These are phyloP conservation scores for Keithomyces neogunnii DNA, from an alignment of 2,329 filamentous ascomycete species.

Conservation along the genomic window DNA sequence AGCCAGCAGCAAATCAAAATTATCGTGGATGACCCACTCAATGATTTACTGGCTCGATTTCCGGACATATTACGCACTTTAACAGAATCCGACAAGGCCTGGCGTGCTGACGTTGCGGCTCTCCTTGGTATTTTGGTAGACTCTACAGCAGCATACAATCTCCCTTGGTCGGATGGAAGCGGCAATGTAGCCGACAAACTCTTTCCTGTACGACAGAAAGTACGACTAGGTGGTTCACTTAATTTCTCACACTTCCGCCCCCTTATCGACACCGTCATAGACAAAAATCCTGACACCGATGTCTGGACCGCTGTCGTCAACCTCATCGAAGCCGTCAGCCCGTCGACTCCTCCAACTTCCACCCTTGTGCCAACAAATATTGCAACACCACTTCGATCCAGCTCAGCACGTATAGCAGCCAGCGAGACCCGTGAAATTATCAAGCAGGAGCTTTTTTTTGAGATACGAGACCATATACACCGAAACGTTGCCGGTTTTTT, in stretches of 20 bases:
- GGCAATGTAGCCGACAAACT: constrained; percentile 4
- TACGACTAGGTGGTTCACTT: background rate
- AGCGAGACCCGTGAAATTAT: no score
- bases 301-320: constrained; percentile 3
- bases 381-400: no score
- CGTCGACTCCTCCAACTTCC: no score
- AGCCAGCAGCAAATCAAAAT: background rate
- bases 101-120: background rate
- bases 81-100: background rate
- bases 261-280: constrained; percentile 2
- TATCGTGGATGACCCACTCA: constrained; percentile 1
- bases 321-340: constrained; percentile 1
- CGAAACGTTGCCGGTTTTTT: no score
- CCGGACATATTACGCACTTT: background rate
- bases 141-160: background rate
- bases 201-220: constrained; percentile 1
- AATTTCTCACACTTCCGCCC: background rate
- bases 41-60: background rate
- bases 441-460: no score
- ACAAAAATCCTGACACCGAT: constrained; percentile 1
- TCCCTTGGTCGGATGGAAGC: background rate
- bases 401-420: no score
- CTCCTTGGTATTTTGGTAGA: background rate
- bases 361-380: no score
- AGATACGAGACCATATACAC: no score